A percentile compares a stretch with the other conserved stretches of the same genome.
These are phyloP conservation scores for Cladorrhinum sp. DNA, from an alignment of 2,329 filamentous ascomycete genomes.

Conservation along the genomic window DNA sequence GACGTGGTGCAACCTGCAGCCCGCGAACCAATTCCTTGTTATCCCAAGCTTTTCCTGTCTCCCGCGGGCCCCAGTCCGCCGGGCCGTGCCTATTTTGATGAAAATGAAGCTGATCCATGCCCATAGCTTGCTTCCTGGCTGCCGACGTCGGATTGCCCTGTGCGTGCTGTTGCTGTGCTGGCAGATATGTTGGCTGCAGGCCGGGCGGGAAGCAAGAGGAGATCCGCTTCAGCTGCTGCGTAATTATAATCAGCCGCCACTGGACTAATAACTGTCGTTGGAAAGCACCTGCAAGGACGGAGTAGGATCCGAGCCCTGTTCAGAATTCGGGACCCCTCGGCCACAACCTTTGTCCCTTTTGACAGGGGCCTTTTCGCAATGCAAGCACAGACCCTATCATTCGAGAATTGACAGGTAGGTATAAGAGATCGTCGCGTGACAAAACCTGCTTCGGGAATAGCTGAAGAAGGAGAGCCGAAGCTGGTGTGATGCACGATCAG, in stretches of 20 bases:
- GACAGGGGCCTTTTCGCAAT: constrained; percentile 11
- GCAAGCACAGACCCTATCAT: constrained; percentile 16
- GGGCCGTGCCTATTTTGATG: not conserved
- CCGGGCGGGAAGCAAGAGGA: not conserved
- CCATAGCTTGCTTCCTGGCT: not conserved
- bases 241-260: not conserved
- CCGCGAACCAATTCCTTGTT: not conserved
- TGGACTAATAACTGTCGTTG: not conserved
- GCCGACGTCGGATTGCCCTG: too few species aligned
- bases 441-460: too few species aligned
- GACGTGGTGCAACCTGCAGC: not conserved
- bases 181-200: not conserved
- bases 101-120: not conserved
- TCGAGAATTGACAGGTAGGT: constrained; percentile 1
- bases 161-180: too few species aligned
- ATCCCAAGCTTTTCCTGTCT: not conserved
- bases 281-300: not conserved
- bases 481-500: too few species aligned
- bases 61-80: not conserved
- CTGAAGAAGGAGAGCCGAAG: too few species aligned
- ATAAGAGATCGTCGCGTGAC: constrained; percentile 5
- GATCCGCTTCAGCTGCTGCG: not conserved
- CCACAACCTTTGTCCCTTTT: too few species aligned
- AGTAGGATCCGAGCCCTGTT: constrained; percentile 4
- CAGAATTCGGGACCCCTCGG: too few species aligned